Base-by-base conservation (phyloP, 352 stramenopile species). In the Pythium biforme region DNA sequence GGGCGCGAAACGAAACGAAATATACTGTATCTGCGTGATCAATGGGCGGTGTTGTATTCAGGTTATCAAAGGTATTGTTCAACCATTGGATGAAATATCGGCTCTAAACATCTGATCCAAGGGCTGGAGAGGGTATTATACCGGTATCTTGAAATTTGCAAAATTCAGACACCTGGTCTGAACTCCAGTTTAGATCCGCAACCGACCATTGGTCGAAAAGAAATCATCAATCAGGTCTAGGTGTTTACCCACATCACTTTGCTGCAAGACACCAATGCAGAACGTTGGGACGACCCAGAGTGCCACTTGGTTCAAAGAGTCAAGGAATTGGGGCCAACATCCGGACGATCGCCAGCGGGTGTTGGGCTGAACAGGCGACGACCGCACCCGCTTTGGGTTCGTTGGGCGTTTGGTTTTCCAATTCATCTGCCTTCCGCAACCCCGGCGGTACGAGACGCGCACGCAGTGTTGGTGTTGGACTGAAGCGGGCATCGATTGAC, bases 261-360 rank as follows among this genome's bases (percentile, higher is more conserved):
- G 27, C 3, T 9, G 25, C 25, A 37, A 4, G 25, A 39, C 47
- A 25, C 47, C 25, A 49, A 19, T 14, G 6, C 47, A 39, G 22
- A 53, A 29, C 47, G 31, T 34, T 5, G 31, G 31, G 26, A 53
- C 47, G 26, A 53, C 26, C 25, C 25, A 33, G 7, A 43, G 49
- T 55, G 49, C 49, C 49, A 55, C 49, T 48, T 37, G 51, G 51
- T 58, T 58, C 51, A 58, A 58, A 33, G 34, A 58, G 33, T 58
- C 51, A 58, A 58, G 33, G 25, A 37, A 37, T 37, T 11, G 51
- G n/a, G 33, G 10, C 23, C 33, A 48, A 47, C 51, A 58, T 58
- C 51, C 22, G 51, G 51, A 58, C 51, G 34, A 58, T 48, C 51
- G 51, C 19, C 33, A 58, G 48, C 40, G n/a, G 37, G 37, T 43